Conservation (phyloP, 371 early-diverging fungal species). For the Gilbertella persicaria region DNA sequence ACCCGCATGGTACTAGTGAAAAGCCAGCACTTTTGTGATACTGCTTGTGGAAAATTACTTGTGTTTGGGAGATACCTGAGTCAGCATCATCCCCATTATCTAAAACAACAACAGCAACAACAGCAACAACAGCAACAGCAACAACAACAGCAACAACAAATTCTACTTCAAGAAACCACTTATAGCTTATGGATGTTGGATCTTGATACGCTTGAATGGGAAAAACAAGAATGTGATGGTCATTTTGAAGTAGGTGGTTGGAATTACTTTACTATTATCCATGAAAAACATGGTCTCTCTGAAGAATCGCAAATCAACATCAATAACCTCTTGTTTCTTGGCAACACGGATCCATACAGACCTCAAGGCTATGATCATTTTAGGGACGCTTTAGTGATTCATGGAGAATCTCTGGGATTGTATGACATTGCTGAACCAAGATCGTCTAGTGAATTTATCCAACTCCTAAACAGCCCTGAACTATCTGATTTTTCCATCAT, state of each 20-base stretch:
- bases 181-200: slow-evolving; percentile 66
- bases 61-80: slow-evolving; percentile 55
- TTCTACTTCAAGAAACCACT: slow-evolving; percentile 22
- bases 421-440: slow-evolving; percentile 54
- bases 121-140: not conserved
- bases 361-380: slow-evolving; percentile 63
- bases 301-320: slow-evolving; percentile 19
- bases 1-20: slow-evolving; percentile 53
- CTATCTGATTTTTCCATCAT: slow-evolving; percentile 59
- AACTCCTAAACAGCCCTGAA: slow-evolving; percentile 55
- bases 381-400: slow-evolving; percentile 56
- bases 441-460: slow-evolving; percentile 44
- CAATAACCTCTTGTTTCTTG: slow-evolving; percentile 46
- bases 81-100: slow-evolving; percentile 2
- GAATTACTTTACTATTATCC: slow-evolving; percentile 62
- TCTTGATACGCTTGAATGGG: slow-evolving; percentile 61
- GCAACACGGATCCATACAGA: slow-evolving; percentile 53
- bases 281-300: slow-evolving; percentile 13
- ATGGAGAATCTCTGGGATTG: slow-evolving; percentile 58
- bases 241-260: slow-evolving; percentile 59
- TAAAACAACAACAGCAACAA: slow-evolving; percentile 10
- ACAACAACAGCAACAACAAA: slow-evolving; percentile 13
- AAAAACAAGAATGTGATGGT: slow-evolving; percentile 54
- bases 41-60: slow-evolving; percentile 56
- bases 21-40: slow-evolving; percentile 67